Evolutionary conservation across 106 monocot species (phyloP), one percentile per base, ranked within the genome.

Genomic region (Phalaenopsis equestris): DNA sequence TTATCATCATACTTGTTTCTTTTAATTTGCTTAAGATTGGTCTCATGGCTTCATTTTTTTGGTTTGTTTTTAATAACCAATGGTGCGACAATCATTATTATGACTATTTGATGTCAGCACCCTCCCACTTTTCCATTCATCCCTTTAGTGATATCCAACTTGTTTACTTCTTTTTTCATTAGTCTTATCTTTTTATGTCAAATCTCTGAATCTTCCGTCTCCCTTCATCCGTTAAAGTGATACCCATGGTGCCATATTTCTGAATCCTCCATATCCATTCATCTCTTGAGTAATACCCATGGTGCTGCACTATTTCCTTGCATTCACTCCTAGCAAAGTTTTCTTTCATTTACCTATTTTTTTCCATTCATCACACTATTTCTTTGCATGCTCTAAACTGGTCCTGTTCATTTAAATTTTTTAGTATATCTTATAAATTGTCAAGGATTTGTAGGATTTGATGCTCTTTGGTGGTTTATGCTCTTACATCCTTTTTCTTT

Each of bases 401-500:
- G 9, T 65, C 23, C 23, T 65, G 64, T 24, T 6, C 14, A 14
- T 41, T 41, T 70, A 70, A 65, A 70, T 70, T 70, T 39, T 39
- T 15, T 39, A 16, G 70, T 70, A 70, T 19, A 39, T 36, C 38
- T 70, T 70, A 39, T 70, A 15, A 21, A 38, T 70, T 70, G 39
- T 39, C 14, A 70, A 39, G 14, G 39, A 11, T 70, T 61, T 39
- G 38, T 39, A 41, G 10, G 70, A 70, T 70, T 39, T 1, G 15
- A 70, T 41, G 2, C 70, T 39, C 39, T 39, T 70, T 76, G 30
- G 8, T 76, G 24, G 19, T 48, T 76, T 47, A 76, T 79, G 65
- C 30, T 8, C 78, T 75, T 81, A 76, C 43, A 72, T 12, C 17
- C 65, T 46, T 72, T 57, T 61, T 67, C 57, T 74, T 3, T 56